A percentile compares a stretch with the other conserved stretches of the same genome.
Conservation (phyloP, 352 stramenopile genomes). For the Phytophthora citrophthora region DNA sequence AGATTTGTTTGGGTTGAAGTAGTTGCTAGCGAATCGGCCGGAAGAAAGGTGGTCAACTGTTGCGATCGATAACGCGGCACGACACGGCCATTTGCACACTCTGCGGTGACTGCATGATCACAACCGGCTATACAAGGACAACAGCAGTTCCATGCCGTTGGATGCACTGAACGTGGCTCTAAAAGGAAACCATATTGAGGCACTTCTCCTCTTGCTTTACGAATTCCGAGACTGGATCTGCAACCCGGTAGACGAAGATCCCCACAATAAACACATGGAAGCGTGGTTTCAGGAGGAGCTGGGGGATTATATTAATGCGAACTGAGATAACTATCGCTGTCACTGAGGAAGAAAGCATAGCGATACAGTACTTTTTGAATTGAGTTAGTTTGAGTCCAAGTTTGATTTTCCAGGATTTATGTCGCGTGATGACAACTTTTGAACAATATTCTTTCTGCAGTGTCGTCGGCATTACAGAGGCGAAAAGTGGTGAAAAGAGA, state of each 20-base stretch:
- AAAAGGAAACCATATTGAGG: slow-evolving; percentile 4
- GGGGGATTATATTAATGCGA: background rate
- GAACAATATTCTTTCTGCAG: no score
- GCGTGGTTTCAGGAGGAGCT: background rate
- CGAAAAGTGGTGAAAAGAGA: no score
- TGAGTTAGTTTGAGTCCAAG: no score
- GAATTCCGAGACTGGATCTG: background rate
- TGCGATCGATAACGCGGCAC: background rate
- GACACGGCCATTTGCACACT: background rate
- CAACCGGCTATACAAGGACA: background rate
- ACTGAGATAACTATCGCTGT: no score
- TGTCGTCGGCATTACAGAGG: no score
- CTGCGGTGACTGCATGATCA: background rate
- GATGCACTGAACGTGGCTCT: background rate
- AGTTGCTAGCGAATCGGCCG: slow-evolving; percentile 2
- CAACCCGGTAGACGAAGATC: background rate
- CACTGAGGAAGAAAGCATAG: no score
- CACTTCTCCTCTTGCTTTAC: background rate
- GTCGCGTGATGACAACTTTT: no score
- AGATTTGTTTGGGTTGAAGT: slow-evolving; percentile 3
- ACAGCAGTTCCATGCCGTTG: background rate
- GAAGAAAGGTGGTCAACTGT: slow-evolving; percentile 4
- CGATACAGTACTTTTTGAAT: no score
- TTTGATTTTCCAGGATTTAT: no score
- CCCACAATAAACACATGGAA: background rate